Base-by-base conservation (phyloP, 2,329 filamentous ascomycete species). In the Eurotiales sp. region DNA sequence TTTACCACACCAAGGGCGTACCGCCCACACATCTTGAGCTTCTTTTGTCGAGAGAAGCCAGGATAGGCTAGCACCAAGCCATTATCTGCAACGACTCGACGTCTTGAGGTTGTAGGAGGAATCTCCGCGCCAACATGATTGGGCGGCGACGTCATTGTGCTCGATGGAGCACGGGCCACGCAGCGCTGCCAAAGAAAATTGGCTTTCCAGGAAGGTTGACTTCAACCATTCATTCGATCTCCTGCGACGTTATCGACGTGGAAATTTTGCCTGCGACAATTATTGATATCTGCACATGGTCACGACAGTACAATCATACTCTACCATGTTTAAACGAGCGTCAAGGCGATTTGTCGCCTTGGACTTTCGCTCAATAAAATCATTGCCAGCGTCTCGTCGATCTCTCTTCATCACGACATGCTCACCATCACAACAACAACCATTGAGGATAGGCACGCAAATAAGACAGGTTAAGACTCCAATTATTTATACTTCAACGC, bases 1-100 rank as follows among this genome's bases (percentile, higher is more conserved):
- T 77, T 55, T 72, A 83, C 82, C 72, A 84, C 71, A 42, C 79
- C 78, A 56, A 87, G 66, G 19, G 77, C 82, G 64, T 88, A 88
- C 53, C 85, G 76, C 15, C 85, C 85, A 65, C 85, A 88, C 85
- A 88, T 88, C 8, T 42, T 66, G 47, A 23, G 12, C 2, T 36
- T 17, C 25, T 36, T 19, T n/a, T 10, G 25, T 27, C 14, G 12
- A 10, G 36, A 19, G 17, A 5, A 30, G 0, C 14, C 3, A 2
- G 7, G 8, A n/a, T 19, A 15, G 15, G 34, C 27, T 23, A 39
- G 30, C 36, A 12, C 8, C 19, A 25, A 19, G 17, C 10, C 22
- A 29, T 47, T 14, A 8, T 5, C 5, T 23, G 14, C 23, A 29
- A 14, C 3, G 25, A 32, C 32, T 5, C 10, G 6, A 25, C 21